Evolutionary conservation across 2,329 filamentous ascomycete species (phyloP).

Genomic region (Ciborinia camelliae): DNA sequence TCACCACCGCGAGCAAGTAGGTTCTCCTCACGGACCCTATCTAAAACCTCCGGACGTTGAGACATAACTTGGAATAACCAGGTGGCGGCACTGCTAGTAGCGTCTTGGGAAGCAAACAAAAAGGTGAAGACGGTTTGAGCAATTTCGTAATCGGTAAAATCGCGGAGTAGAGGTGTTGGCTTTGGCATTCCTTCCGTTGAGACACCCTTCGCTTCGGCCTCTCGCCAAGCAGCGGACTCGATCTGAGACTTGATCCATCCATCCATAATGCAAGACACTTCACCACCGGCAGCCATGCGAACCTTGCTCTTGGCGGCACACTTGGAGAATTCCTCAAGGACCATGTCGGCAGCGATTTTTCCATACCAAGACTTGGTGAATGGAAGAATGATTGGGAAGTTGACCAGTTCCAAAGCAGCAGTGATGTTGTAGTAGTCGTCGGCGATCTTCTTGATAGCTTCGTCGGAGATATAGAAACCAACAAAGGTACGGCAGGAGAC

Average conservation of each 20-base stretch:
- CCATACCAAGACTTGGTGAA: constrained; percentile 97
- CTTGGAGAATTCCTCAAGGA: constrained; percentile 82
- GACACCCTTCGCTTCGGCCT: constrained; percentile 71
- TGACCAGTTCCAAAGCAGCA: constrained; percentile 91
- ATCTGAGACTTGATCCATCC: constrained; percentile 88
- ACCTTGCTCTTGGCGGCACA: constrained; percentile 93
- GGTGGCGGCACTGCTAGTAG: constrained; percentile 86
- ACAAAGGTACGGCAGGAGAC: constrained; percentile 96
- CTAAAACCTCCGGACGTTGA: constrained; percentile 87
- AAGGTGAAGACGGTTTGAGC: constrained; percentile 93
- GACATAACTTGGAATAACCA: constrained; percentile 96
- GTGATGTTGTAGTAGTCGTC: constrained; percentile 98
- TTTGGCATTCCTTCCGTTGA: constrained; percentile 69
- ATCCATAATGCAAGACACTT: constrained; percentile 91
- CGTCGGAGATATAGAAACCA: constrained; percentile 89
- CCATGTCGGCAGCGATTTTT: constrained; percentile 92
- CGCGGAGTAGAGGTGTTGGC: constrained; percentile 76
- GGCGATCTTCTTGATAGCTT: constrained; percentile 87
- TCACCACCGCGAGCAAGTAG: constrained; percentile 72
- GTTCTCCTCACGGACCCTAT: constrained; percentile 90
- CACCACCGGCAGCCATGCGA: constrained; percentile 82
- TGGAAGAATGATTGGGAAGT: constrained; percentile 94
- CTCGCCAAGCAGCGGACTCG: constrained; percentile 76
- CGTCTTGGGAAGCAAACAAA: constrained; percentile 95
- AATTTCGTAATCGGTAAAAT: constrained; percentile 89